A percentile compares a stretch with the other conserved stretches of the same genome.
Conservation (phyloP, 1,284 basidiomycete genomes). For the Boletellus deceptivus region DNA sequence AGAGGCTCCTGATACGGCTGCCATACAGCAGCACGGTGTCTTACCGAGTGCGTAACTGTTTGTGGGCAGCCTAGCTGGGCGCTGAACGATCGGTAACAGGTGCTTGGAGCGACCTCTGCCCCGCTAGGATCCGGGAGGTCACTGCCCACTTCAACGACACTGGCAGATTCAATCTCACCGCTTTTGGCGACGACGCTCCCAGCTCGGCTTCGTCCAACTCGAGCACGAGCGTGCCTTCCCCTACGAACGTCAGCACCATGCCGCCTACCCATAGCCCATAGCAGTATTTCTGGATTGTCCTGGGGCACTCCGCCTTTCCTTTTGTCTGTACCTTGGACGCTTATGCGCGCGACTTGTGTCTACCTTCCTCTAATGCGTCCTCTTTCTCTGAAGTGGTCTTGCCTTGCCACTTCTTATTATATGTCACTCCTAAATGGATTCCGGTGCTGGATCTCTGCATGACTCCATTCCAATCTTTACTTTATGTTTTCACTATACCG, state of each 20-base stretch:
- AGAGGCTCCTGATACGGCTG: constrained; percentile 20
- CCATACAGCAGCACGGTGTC: constrained; percentile 17
- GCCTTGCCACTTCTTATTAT: too few species aligned
- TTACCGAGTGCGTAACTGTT: constrained; percentile 20
- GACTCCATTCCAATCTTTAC: too few species aligned
- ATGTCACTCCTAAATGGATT: too few species aligned
- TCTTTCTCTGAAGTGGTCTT: background rate
- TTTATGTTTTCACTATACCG: too few species aligned
- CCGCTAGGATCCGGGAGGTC: constrained; percentile 16
- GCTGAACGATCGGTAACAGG: constrained; percentile 9
- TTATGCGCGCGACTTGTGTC: background rate
- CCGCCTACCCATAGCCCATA: constrained; percentile 15
- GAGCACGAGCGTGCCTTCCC: constrained; percentile 4
- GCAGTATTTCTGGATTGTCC: constrained; percentile 8
- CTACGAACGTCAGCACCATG: constrained; percentile 18
- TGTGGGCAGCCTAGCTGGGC: background rate
- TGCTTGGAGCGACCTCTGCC: constrained; percentile 23
- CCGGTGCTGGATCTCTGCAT: too few species aligned
- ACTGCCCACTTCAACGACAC: constrained; percentile 15
- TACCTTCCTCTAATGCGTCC: background rate
- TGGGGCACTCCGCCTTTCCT: background rate
- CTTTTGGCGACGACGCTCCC: constrained; percentile 9
- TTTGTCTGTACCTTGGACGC: constrained; percentile 2
- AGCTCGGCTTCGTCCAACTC: background rate
- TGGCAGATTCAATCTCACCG: constrained; percentile 18